These are phyloP conservation scores for Sporopachydermia lactativora DNA, from an alignment of 805 yeast species.

Conservation along the genomic window DNA sequence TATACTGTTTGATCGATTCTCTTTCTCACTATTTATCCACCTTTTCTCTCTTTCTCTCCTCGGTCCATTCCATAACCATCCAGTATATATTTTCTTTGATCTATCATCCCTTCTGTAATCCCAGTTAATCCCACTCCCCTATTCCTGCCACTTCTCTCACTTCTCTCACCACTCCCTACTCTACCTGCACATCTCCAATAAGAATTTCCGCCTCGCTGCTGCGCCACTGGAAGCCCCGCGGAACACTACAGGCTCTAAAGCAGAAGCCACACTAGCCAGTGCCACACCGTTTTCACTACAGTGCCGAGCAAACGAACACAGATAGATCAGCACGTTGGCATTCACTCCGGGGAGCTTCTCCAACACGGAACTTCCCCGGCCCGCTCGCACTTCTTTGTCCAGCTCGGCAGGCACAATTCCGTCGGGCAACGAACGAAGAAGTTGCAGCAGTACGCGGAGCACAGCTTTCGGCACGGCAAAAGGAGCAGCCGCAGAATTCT, in stretches of 20 bases:
- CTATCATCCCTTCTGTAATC: no score
- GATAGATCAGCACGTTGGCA: constrained; percentile 27
- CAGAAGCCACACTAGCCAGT: constrained; percentile 2
- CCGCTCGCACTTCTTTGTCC: constrained; percentile 13
- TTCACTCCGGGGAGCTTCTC: constrained; percentile 27
- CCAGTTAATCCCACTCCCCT: no score
- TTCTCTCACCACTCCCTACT: no score
- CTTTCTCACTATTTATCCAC: no score
- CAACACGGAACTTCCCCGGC: constrained; percentile 20
- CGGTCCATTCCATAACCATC: no score
- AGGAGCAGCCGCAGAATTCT: background rate
- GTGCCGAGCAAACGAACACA: constrained; percentile 24
- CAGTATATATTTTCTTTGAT: no score
- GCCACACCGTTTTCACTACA: constrained; percentile 16
- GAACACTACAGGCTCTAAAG: constrained; percentile 1
- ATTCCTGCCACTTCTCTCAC: no score
- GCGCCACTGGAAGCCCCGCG: no score
- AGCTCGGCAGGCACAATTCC: constrained; percentile 25
- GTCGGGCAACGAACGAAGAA: constrained; percentile 24
- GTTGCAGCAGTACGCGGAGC: constrained; percentile 14
- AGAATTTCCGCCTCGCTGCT: no score
- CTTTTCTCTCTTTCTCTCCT: no score
- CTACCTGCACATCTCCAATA: no score
- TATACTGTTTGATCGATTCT: no score
- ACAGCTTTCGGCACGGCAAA: constrained; percentile 11